Evolutionary conservation across 176 grass and related monocot species (phyloP).

Genomic region (Oryza punctata): DNA sequence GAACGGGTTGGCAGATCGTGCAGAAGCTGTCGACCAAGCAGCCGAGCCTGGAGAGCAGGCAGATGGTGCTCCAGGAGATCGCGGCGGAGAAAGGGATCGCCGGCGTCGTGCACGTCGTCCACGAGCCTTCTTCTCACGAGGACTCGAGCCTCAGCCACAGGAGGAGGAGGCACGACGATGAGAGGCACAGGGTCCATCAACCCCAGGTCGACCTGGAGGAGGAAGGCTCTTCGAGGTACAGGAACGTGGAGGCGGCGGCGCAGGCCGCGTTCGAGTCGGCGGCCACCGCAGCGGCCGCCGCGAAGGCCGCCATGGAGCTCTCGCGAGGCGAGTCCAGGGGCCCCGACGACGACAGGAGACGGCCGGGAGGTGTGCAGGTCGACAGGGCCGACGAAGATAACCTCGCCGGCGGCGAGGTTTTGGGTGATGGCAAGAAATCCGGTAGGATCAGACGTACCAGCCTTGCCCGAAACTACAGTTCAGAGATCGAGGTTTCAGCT

Average conservation of each 20-base stretch:
- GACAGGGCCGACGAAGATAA: not conserved
- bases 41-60: constrained; percentile 66
- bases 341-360: constrained; percentile 4
- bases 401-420: not conserved
- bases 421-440: not conserved
- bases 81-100: constrained; percentile 72
- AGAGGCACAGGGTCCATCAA: not conserved
- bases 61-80: constrained; percentile 75
- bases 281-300: constrained; percentile 69
- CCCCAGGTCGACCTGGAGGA: constrained; percentile 14
- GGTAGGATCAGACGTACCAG: not conserved
- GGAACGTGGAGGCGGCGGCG: constrained; percentile 69
- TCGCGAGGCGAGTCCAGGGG: constrained; percentile 45
- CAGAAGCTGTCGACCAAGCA: constrained; percentile 77
- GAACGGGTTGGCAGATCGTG: constrained; percentile 57
- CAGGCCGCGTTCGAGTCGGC: constrained; percentile 87
- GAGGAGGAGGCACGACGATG: not conserved
- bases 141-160: not conserved
- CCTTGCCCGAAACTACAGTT: not conserved
- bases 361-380: not conserved
- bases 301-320: constrained; percentile 78
- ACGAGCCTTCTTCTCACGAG: constrained; percentile 11
- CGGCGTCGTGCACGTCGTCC: constrained; percentile 51
- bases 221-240: constrained; percentile 39
- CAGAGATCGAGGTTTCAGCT: constrained; percentile 27